Evolutionary conservation across 352 stramenopile species (phyloP).

Genomic region (Phytophthora rubi): DNA sequence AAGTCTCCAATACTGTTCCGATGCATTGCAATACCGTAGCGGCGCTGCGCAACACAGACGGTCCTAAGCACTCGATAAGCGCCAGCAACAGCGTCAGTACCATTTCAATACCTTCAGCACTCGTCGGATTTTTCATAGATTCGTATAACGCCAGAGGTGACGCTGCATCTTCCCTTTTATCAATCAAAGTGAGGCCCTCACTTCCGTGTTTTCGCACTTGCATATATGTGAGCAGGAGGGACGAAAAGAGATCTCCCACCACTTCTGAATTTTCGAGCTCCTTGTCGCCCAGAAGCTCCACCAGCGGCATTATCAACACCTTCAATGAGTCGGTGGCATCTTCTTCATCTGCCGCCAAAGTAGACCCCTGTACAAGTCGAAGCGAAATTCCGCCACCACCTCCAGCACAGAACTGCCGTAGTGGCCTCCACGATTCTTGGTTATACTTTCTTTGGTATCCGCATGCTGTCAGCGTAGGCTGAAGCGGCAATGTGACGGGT

Average conservation of each 20-base stretch:
- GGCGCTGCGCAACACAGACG: conserved; percentile 76
- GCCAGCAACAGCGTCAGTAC: conserved; percentile 67
- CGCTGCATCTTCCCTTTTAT: conserved; percentile 2
- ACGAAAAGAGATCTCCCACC: conserved; percentile 79
- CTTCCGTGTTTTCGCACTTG: conserved; percentile 44
- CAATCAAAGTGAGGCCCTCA: conserved; percentile 3
- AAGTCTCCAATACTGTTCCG: conserved; percentile 73
- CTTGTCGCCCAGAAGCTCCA: conserved; percentile 66
- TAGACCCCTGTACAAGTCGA: conserved; percentile 21
- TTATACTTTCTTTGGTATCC: conserved; percentile 40
- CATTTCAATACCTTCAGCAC: conserved; percentile 54
- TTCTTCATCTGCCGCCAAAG: conserved; percentile 3
- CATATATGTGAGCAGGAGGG: conserved; percentile 83
- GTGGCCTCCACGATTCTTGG: conserved; percentile 38
- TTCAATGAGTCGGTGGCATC: conserved; percentile 40
- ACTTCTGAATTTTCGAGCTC: conserved; percentile 69
- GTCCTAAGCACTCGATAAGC: conserved; percentile 76
- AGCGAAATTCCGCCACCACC: conserved; percentile 67
- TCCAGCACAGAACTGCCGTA: conserved; percentile 66
- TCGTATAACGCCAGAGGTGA: conserved; percentile 39
- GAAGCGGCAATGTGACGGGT: conserved; percentile 53
- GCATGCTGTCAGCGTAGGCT: conserved; percentile 26
- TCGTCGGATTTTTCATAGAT: conserved; percentile 39
- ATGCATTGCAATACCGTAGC: conserved; percentile 73
- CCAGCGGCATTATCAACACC: conserved; percentile 48